Percentiles rank a stretch among this genome's conserved stretches.
Evolutionary conservation across 176 grass and related monocot genomes (phyloP).

Genomic region (Phoenix roebelenii): DNA sequence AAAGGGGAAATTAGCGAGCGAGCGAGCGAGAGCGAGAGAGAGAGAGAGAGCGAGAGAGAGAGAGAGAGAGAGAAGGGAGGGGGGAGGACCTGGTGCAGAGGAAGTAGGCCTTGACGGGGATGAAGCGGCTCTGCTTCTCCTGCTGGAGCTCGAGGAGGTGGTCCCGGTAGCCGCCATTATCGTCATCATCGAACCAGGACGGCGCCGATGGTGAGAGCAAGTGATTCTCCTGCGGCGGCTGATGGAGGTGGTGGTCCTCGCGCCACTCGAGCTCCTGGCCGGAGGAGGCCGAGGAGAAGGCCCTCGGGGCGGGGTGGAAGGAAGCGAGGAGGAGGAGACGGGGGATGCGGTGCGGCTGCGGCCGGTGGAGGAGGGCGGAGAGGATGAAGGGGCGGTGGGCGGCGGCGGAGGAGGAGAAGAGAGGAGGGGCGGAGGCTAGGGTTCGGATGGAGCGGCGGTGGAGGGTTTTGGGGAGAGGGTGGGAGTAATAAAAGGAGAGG

Average conservation of each 20-base stretch:
- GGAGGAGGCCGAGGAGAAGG: neutral
- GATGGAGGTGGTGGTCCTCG: neutral
- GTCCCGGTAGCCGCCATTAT: neutral
- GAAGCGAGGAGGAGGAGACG: neutral
- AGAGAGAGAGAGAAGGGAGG: neutral
- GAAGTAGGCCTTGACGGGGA: neutral
- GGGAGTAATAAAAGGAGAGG: neutral
- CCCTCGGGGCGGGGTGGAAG: neutral
- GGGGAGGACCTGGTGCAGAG: neutral
- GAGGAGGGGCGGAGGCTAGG: neutral
- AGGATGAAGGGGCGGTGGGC: neutral
- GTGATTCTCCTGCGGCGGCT: neutral
- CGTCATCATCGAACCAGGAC: no score
- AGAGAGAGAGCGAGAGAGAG: neutral
- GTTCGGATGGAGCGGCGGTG: neutral
- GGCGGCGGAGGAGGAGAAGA: neutral
- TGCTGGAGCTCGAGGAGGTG: neutral
- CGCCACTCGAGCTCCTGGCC: neutral
- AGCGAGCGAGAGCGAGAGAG: neutral
- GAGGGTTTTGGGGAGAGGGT: neutral
- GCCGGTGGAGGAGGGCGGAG: neutral
- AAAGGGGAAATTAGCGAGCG: neutral
- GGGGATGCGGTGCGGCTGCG: neutral
- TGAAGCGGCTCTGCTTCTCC: neutral
- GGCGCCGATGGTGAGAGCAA: neutral